phyloP scores from a whole-genome alignment of 768 basidiomycete species.

The Hemileccinum rubropunctum region DNA sequence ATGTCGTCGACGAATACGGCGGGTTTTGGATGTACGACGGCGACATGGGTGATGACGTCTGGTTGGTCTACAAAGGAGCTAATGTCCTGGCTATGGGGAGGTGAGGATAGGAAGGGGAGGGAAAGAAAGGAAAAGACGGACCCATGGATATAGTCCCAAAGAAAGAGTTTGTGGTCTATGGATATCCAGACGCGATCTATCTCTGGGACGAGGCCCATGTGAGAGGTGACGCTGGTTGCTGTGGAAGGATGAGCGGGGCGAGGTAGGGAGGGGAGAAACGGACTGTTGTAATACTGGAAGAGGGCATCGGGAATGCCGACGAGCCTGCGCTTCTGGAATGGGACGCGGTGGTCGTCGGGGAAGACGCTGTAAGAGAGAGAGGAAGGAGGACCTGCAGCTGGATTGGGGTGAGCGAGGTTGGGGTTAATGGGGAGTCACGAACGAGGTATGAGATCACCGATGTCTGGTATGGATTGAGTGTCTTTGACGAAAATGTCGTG shows the following conservation, averaged over 20 bases:
- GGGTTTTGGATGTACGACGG: slow-evolving; percentile 80
- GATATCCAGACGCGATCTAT: slow-evolving; percentile 96
- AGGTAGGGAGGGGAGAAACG: slow-evolving; percentile 20
- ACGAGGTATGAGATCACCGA: slow-evolving; percentile 69
- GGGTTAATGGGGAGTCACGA: too few species aligned
- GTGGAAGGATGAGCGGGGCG: slow-evolving; percentile 16
- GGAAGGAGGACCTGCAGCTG: slow-evolving; percentile 62
- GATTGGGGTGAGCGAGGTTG: slow-evolving; percentile 14
- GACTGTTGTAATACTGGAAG: slow-evolving; percentile 77
- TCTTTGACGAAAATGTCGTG: slow-evolving; percentile 72
- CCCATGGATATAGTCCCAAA: slow-evolving; percentile 98
- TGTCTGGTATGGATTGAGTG: slow-evolving; percentile 69
- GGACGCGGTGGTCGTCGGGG: slow-evolving; percentile 73
- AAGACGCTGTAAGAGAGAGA: slow-evolving; percentile 79
- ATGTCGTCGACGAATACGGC: slow-evolving; percentile 94
- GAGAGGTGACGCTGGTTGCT: slow-evolving; percentile 70
- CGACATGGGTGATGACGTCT: slow-evolving; percentile 86
- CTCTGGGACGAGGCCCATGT: slow-evolving; percentile 90
- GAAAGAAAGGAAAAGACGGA: slow-evolving; percentile 37
- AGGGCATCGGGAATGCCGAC: slow-evolving; percentile 75
- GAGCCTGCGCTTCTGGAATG: slow-evolving; percentile 75
- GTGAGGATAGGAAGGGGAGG: slow-evolving; percentile 1
- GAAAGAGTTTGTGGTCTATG: slow-evolving; percentile 88
- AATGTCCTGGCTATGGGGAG: slow-evolving; percentile 68
- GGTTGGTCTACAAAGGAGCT: slow-evolving; percentile 89